These are phyloP conservation scores for Euphorbia celastroides DNA, from an alignment of 441 rosid species.

Conservation along the genomic window DNA sequence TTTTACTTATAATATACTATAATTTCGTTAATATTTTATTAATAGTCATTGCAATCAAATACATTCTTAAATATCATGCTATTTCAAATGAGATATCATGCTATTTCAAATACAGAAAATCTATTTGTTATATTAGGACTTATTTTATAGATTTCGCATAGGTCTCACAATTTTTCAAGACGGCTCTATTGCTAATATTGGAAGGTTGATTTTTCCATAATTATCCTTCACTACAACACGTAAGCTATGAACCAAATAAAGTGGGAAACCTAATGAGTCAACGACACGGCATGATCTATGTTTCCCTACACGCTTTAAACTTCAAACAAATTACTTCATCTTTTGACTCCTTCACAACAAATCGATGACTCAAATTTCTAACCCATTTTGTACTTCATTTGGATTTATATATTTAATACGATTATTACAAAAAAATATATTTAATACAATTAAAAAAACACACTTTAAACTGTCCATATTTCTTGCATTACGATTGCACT, in stretches of 20 bases:
- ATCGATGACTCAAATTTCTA: background rate
- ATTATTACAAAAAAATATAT: no score
- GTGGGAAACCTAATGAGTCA: background rate
- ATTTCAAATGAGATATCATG: no score
- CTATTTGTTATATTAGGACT: no score
- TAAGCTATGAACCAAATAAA: background rate
- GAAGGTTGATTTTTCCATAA: no score
- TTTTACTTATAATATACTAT: no score
- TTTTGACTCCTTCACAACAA: background rate
- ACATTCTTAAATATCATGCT: no score
- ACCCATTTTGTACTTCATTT: background rate
- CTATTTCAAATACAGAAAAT: no score
- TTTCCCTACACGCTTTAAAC: slow-evolving; percentile 12
- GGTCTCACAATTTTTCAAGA: no score
- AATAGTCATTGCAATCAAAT: no score
- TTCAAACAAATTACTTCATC: background rate
- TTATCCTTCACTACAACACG: background rate
- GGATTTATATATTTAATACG: background rate
- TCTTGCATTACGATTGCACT: background rate
- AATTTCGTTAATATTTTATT: no score
- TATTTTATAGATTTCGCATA: background rate
- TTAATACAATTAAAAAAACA: background rate
- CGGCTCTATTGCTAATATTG: no score
- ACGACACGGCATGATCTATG: background rate
- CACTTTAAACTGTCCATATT: slow-evolving; percentile 10